These are phyloP conservation scores for Ephemerocybe angulata DNA, from an alignment of 768 basidiomycete species.

Conservation along the genomic window DNA sequence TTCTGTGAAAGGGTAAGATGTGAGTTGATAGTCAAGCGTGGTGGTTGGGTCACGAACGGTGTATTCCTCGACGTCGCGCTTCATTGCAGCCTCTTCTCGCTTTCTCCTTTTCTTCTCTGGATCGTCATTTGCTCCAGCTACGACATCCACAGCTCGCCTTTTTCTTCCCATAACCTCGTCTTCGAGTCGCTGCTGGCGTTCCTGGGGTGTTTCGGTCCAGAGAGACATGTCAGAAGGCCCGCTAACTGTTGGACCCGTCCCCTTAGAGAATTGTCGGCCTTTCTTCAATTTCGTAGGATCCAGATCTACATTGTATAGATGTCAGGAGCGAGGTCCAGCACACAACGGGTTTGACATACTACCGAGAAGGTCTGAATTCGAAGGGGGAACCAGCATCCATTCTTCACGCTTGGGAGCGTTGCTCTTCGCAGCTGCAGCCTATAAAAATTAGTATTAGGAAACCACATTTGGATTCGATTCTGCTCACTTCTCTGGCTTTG, in stretches of 20 bases:
- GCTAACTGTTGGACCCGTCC: constrained; percentile 35
- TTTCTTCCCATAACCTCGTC: constrained; percentile 95
- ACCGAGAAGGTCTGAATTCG: constrained; percentile 70
- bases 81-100: constrained; percentile 64
- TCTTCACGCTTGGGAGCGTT: constrained; percentile 83
- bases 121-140: constrained; percentile 39
- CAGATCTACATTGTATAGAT: constrained; percentile 46
- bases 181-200: constrained; percentile 84
- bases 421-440: constrained; percentile 70
- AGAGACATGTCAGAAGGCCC: constrained; percentile 56
- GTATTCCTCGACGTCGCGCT: constrained; percentile 73
- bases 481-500: constrained; percentile 60
- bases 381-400: constrained; percentile 97
- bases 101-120: constrained; percentile 52
- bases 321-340: neutral
- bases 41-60: constrained; percentile 48
- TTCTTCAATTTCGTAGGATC: constrained; percentile 79
- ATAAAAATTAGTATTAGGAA: constrained; percentile 3
- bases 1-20: constrained; percentile 24
- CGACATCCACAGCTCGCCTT: constrained; percentile 60
- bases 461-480: neutral
- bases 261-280: constrained; percentile 72
- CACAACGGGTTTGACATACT: constrained; percentile 45
- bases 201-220: constrained; percentile 97
- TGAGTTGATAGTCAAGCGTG: neutral